Evolutionary conservation across 208 protist genomes (phyloP), one percentile per base, ranked within the genome.

Genomic region (Tritrichomonas musculus): DNA sequence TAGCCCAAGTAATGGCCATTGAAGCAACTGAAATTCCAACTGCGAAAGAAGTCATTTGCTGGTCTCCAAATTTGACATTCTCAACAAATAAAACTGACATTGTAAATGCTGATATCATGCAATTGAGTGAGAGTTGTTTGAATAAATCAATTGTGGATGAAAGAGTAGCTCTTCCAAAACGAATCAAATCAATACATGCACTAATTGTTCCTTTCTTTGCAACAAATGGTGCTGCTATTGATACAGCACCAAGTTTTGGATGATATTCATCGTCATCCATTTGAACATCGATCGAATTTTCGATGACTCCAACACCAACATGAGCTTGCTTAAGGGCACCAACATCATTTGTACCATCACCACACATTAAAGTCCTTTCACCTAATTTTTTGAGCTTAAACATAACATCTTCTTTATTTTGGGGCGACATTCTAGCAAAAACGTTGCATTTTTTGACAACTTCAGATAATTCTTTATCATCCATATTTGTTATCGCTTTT

Each of bases 251-350:
- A 41, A 92, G 41, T 50, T 92, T 57, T 41, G 82, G 82, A 14
- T 57, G 64, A 14, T 69, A 57, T 66, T 64, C 30, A 17, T 44
- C 41, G 1, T 92, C 82, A 39, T 66, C 50, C 4, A 84, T 5
- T n/a, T 1, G 17, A 47, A 20, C n/a, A 53, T 84, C 73, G 22
- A 84, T 49, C 1, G 36, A 84, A 44, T 84, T 84, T 53, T 84
- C 73, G 14, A 84, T 1, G 0, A 84, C 14, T 1, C 73, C 98
- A 92, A 99, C 96, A 93, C 99, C 99, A 0, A 99, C 98, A 95
- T 99, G 97, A 5, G 98, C 97, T 95, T 99, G 97, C 96, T 99
- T 99, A 8, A 99, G 96, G 30, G 99, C 99, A 55, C 98, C 98
- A 22, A 99, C 98, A 95, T 99, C 97, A 94, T 98, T 98, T 0